A percentile compares a stretch with the other conserved stretches of the same genome.
Evolutionary conservation across 2,329 filamentous ascomycete genomes (phyloP).

Genomic region (Cephalotrichum gorgonifer): DNA sequence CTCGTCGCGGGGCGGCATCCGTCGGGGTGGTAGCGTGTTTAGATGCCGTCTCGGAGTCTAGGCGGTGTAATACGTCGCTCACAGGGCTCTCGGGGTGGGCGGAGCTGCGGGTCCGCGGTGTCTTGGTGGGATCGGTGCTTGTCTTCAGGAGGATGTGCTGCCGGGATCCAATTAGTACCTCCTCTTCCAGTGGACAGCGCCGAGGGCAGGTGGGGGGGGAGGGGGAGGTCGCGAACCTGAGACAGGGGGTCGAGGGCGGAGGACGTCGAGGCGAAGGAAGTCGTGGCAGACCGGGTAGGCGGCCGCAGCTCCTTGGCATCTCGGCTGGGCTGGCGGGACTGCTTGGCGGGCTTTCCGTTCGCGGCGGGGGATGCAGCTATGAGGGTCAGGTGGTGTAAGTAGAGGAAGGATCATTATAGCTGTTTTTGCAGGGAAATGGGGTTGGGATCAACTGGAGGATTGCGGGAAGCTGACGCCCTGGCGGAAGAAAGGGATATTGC

Average conservation of each 20-base stretch:
- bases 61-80: slow-evolving; percentile 26
- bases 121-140: slow-evolving; percentile 49
- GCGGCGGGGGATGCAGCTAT: not conserved
- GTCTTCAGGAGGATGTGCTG: slow-evolving; percentile 58
- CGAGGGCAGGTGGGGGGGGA: too few species aligned
- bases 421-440: not conserved
- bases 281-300: slow-evolving; percentile 8
- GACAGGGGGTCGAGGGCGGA: slow-evolving; percentile 17
- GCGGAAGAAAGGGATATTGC: not conserved
- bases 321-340: not conserved
- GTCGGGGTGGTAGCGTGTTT: slow-evolving; percentile 32
- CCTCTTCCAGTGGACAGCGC: not conserved
- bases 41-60: slow-evolving; percentile 28
- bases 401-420: not conserved
- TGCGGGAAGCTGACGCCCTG: not conserved
- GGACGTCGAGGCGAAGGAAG: slow-evolving; percentile 8
- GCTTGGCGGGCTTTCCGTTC: slow-evolving; percentile 6
- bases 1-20: slow-evolving; percentile 15
- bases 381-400: not conserved
- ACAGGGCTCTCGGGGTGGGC: slow-evolving; percentile 38
- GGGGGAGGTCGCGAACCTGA: slow-evolving; percentile 11
- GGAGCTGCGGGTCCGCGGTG: slow-evolving; percentile 37
- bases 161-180: not conserved
- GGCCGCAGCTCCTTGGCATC: slow-evolving; percentile 8
- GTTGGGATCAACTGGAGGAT: too few species aligned